phyloP scores from a whole-genome alignment of 352 stramenopile genomes.

The Globisporangium perplexum region DNA sequence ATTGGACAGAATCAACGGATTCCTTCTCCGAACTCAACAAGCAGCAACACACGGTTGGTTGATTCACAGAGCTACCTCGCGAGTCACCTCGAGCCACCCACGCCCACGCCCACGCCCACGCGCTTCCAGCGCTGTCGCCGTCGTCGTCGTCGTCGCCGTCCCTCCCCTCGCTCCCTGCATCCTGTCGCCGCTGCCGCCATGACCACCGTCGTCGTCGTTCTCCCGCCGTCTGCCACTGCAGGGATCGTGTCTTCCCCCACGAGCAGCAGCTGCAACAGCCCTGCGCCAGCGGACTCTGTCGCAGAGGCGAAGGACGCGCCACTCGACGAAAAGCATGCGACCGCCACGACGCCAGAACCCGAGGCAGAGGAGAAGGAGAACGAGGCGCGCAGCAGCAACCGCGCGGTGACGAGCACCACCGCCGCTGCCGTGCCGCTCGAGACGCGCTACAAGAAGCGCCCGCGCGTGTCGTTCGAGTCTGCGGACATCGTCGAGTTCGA shows the following conservation, averaged over 20 bases:
- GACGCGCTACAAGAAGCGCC: constrained; percentile 50
- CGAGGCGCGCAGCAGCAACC: constrained; percentile 11
- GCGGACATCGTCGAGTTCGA: constrained; percentile 86
- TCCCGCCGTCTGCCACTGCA: constrained; percentile 23
- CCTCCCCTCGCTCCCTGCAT: neutral
- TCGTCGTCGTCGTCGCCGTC: too few relatives aligned
- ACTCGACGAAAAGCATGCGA: neutral
- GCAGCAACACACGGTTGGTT: too few relatives aligned
- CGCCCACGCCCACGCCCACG: neutral
- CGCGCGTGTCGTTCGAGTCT: constrained; percentile 67
- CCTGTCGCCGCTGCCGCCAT: constrained; percentile 13
- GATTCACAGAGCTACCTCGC: too few relatives aligned
- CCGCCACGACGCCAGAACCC: constrained; percentile 4
- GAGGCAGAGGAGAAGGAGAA: constrained; percentile 21
- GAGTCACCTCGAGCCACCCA: too few relatives aligned
- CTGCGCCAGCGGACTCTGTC: neutral
- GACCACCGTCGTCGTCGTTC: constrained; percentile 37
- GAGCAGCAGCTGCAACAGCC: constrained; percentile 14
- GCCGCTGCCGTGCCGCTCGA: constrained; percentile 6
- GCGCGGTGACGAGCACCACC: neutral
- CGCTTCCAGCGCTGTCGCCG: too few relatives aligned
- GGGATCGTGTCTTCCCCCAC: constrained; percentile 10
- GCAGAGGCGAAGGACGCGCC: neutral
- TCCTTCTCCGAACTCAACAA: neutral
- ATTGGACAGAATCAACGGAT: neutral